phyloP scores from a whole-genome alignment of 208 protist genomes.

The Trichomonas tenax region DNA sequence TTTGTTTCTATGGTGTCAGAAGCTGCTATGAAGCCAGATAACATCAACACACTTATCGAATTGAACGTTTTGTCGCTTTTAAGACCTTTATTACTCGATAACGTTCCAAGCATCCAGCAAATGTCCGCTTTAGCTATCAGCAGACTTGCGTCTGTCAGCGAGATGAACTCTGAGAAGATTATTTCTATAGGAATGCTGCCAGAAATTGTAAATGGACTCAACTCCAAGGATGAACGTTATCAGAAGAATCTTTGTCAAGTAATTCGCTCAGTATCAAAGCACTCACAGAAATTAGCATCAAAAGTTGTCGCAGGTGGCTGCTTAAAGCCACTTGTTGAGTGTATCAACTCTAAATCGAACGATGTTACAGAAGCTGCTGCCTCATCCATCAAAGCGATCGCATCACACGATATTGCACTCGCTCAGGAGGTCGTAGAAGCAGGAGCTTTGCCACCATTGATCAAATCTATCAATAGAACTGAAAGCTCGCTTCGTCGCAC shows the following conservation, averaged over 20 bases:
- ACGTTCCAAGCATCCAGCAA: slow-evolving; percentile 87
- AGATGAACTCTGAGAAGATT: slow-evolving; percentile 84
- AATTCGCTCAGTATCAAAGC: slow-evolving; percentile 53
- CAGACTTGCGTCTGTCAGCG: slow-evolving; percentile 84
- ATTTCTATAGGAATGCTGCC: slow-evolving; percentile 85
- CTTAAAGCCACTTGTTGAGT: background rate
- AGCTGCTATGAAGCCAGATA: slow-evolving; percentile 69
- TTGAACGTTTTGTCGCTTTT: slow-evolving; percentile 83
- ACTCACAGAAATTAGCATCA: background rate
- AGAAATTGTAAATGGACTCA: slow-evolving; percentile 85
- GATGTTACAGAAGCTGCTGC: background rate
- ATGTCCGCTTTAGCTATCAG: slow-evolving; percentile 85
- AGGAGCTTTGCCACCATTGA: background rate
- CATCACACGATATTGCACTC: background rate
- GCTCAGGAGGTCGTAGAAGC: background rate
- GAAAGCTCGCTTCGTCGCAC: background rate
- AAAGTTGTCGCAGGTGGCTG: background rate
- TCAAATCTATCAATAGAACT: background rate
- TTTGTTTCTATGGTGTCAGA: background rate
- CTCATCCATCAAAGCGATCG: background rate
- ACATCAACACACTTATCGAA: slow-evolving; percentile 81
- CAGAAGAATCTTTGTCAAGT: slow-evolving; percentile 92
- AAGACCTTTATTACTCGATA: slow-evolving; percentile 82
- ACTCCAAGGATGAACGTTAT: slow-evolving; percentile 61
- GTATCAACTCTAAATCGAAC: background rate